Conservation (phyloP, 192 early-diverging fungal species). For the Obelidium mucronatum region DNA sequence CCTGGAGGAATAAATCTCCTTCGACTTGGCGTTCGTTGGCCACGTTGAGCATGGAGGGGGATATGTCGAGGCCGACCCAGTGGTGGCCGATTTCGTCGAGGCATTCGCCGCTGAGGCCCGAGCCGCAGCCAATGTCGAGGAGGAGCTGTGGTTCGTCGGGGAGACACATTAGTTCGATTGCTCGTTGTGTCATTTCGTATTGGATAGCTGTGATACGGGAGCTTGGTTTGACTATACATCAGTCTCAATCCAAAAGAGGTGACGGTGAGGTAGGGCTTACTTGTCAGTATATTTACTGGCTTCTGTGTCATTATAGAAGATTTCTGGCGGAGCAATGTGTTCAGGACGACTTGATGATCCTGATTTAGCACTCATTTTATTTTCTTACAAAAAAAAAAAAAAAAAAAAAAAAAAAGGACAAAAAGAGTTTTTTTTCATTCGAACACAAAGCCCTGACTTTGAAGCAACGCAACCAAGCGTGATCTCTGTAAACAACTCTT, state of each 20-base stretch:
- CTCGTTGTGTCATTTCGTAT: conserved; percentile 90
- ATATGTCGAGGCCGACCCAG: conserved; percentile 98
- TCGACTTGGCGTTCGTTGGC: conserved; percentile 91
- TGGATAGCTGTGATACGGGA: conserved; percentile 95
- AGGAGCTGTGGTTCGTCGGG: conserved; percentile 78
- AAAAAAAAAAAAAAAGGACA: background rate
- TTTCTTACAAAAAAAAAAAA: background rate
- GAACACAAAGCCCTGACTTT: no score
- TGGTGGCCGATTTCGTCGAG: conserved; percentile 94
- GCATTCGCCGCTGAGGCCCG: conserved; percentile 93
- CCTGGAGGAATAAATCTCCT: conserved; percentile 95
- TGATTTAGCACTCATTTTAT: background rate
- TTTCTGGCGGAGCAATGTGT: conserved; percentile 95
- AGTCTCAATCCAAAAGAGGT: conserved; percentile 1
- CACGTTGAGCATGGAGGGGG: conserved; percentile 90
- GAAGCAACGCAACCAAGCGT: no score
- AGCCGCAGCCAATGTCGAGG: conserved; percentile 98
- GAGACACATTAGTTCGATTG: conserved; percentile 89
- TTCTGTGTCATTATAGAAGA: conserved; percentile 94
- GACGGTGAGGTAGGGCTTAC: conserved; percentile 51
- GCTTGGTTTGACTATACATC: conserved; percentile 54
- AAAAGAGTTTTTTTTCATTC: no score
- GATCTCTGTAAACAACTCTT: no score
- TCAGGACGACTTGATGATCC: conserved; percentile 71
- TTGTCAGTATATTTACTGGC: conserved; percentile 94